Evolutionary conservation across 768 basidiomycete genomes (phyloP), one percentile per base, ranked within the genome.

Genomic region (Boletus tomentosulus): DNA sequence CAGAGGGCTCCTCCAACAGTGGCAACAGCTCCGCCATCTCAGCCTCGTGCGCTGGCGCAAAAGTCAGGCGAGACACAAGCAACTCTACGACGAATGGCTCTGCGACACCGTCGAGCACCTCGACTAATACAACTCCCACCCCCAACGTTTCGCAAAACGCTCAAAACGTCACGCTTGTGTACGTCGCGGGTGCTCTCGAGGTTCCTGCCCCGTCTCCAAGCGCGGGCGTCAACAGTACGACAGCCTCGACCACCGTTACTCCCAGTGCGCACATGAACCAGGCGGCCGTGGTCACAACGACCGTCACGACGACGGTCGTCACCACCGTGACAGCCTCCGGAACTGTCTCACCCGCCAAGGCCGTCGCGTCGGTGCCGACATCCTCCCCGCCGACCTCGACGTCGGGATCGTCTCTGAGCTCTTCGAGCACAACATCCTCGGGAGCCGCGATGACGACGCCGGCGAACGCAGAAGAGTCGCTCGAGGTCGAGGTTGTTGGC

Each of bases 111-210:
- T 62, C 66, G 42, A 62, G 46, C 24, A 55, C 60, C 33, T 55
- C 55, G 45, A 54, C 66, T 22, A 51, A 64, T 7, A 41, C 55
- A 24, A 31, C 42, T 1, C 58, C 68, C 6, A 43, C 28, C 6
- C 10, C 58, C 10, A 59, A 48, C 8, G 19, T 54, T 25, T 50
- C 57, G 13, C 53, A 63, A 28, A 56, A 58, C 24, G 51, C 57
- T 25, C 55, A 53, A 30, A 78, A 77, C 51, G 82, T 84, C 6
- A 77, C 77, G 0, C 72, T 86, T n/a, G 68, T 79, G 24, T 85
- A 84, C 64, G 73, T 73, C 3, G 76, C 81, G 8, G 62, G 62
- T 4, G 54, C 65, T 5, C 73, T 72, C 30, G 69, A 70, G 46
- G 63, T 69, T 12, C 62, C 63, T 11, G 54, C 60, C 15, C 42